phyloP scores from a whole-genome alignment of 805 yeast genomes.

The Wickerhamomyces pijperi region DNA sequence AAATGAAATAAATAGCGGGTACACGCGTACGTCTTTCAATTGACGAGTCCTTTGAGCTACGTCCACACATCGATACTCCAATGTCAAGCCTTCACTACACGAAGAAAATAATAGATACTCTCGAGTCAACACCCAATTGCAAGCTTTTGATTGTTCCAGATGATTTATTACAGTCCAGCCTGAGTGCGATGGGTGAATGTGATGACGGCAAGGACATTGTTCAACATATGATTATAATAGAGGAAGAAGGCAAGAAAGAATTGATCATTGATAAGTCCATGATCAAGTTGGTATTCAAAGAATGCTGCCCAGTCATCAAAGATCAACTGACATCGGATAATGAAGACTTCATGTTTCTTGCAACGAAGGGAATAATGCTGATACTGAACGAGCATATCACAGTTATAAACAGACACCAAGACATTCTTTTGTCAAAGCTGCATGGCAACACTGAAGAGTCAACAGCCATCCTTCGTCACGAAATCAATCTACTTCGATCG shows the following conservation, averaged over 20 bases:
- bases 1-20: too few relatives aligned
- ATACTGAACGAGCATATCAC: constrained; percentile 1
- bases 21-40: too few relatives aligned
- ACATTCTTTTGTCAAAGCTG: neutral
- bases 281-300: neutral
- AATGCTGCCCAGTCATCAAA: neutral
- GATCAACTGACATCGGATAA: too few relatives aligned
- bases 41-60: too few relatives aligned
- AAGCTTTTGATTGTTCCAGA: neutral
- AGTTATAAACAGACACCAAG: neutral
- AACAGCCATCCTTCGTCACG: neutral
- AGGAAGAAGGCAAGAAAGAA: neutral
- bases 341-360: neutral
- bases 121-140: neutral
- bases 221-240: neutral
- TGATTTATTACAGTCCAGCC: neutral
- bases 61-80: too few relatives aligned
- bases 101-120: neutral
- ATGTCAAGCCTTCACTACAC: too few relatives aligned
- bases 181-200: too few relatives aligned
- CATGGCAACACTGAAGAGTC: neutral
- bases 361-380: neutral
- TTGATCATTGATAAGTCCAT: neutral
- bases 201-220: too few relatives aligned
- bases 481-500: neutral